These are phyloP conservation scores for Besnoitia besnoiti DNA, from an alignment of 169 alveolate species.

Conservation along the genomic window DNA sequence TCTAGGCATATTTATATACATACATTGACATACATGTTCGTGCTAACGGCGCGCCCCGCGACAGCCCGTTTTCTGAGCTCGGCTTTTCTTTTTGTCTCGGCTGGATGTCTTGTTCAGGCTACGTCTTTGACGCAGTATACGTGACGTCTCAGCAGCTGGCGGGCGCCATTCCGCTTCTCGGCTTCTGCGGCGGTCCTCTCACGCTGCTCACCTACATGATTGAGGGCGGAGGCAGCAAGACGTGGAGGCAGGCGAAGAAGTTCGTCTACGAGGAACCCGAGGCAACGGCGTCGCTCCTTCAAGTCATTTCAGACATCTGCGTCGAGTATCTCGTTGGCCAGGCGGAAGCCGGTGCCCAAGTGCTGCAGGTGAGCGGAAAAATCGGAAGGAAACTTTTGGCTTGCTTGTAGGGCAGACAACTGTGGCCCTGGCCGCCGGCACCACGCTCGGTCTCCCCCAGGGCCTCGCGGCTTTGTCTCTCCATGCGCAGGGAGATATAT, in stretches of 20 bases:
- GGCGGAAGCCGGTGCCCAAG: conserved; percentile 82
- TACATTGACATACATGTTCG: background rate
- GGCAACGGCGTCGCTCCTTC: conserved; percentile 73
- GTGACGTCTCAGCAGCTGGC: conserved; percentile 73
- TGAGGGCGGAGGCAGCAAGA: conserved; percentile 78
- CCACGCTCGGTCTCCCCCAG: too few relatives aligned
- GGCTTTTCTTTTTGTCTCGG: too few relatives aligned
- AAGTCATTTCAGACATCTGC: conserved; percentile 71
- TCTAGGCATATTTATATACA: background rate
- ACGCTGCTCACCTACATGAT: conserved; percentile 82
- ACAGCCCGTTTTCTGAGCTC: too few relatives aligned
- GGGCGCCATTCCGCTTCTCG: conserved; percentile 80
- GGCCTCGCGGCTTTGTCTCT: background rate
- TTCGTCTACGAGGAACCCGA: conserved; percentile 72
- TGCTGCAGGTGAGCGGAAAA: conserved; percentile 73
- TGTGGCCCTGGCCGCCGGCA: too few relatives aligned
- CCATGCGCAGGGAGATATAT: background rate
- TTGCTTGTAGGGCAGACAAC: too few relatives aligned
- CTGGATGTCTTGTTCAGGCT: conserved; percentile 71
- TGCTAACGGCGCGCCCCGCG: too few relatives aligned
- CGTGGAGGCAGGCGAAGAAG: conserved; percentile 73
- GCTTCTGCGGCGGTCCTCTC: conserved; percentile 87
- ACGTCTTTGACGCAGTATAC: conserved; percentile 80
- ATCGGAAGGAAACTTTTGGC: too few relatives aligned
- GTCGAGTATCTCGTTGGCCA: conserved; percentile 77